These are phyloP conservation scores for Maudiozyma serrabonitensis DNA, from an alignment of 805 yeast genomes.

Conservation along the genomic window DNA sequence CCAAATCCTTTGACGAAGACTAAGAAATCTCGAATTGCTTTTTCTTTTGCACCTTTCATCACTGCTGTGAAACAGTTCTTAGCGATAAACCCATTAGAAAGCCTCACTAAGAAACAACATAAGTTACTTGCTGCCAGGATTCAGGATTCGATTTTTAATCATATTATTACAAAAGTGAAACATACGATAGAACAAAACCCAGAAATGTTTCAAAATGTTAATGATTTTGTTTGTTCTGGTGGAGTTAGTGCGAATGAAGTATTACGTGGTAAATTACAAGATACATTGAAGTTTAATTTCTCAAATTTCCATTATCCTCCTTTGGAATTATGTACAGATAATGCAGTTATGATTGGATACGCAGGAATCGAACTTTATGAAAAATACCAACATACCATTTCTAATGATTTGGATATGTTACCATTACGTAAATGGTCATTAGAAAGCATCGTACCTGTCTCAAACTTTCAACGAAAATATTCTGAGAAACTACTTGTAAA, in stretches of 20 bases:
- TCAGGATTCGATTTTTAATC: conserved; percentile 63
- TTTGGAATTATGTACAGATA: conserved; percentile 74
- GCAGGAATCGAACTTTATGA: conserved; percentile 78
- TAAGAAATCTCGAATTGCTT: conserved; percentile 37
- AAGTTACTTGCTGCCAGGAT: conserved; percentile 46
- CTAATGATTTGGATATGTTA: conserved; percentile 44
- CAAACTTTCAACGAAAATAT: neutral
- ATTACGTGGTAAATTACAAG: conserved; percentile 40
- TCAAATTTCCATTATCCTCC: conserved; percentile 57
- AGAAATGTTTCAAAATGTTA: conserved; percentile 33
- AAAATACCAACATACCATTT: conserved; percentile 8
- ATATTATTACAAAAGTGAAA: conserved; percentile 55
- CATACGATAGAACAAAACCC: conserved; percentile 34
- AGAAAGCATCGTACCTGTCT: conserved; percentile 31
- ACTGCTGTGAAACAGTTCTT: conserved; percentile 39
- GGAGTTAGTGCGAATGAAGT: conserved; percentile 80
- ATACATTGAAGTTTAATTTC: conserved; percentile 28
- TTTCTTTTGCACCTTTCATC: conserved; percentile 72
- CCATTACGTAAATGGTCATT: conserved; percentile 83
- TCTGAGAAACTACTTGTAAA: neutral
- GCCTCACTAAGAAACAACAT: conserved; percentile 16
- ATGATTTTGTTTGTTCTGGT: conserved; percentile 73
- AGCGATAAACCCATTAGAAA: conserved; percentile 11
- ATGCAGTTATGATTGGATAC: conserved; percentile 96
- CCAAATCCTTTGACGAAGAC: conserved; percentile 48